Base-by-base conservation (phyloP, 495 filamentous ascomycete genomes). In the Cercophora samala region DNA sequence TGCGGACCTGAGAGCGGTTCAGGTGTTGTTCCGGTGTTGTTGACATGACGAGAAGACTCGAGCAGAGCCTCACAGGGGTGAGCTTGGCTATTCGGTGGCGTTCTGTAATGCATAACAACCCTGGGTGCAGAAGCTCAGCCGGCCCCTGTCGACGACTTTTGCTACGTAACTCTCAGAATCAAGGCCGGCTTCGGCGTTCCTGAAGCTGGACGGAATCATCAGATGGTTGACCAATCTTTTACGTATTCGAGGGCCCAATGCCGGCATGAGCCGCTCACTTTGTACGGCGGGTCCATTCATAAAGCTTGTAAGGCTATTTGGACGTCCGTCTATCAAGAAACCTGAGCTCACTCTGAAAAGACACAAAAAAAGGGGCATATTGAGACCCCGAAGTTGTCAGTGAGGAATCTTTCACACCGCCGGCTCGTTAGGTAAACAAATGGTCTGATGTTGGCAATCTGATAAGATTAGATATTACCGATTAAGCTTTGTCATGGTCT, bases 1-100 rank as follows among this genome's bases (percentile, higher is more conserved):
- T 46, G 15, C 37, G 37, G 37, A 46, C 5, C 37, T 46, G 9
- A 17, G 2, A 46, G 37, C 23, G 17, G 18, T 60, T 60, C 17
- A 26, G 19, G 54, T 18, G n/a, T n/a, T n/a, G n/a, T n/a, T n/a
- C n/a, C n/a, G n/a, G n/a, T 58, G 52, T 58, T 58, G 54, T 21
- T 46, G 37, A 17, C 37, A 46, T 18, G 5, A 46, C 37, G 37
- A 46, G 37, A 46, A 18, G 37, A 46, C 37, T 46, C 37, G 37
- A 13, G 37, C 37, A 46, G 37, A 46, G 37, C 37, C 15, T 46
- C 37, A 46, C 37, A 46, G 23, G 19, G 54, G 19, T 24, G 15
- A 17, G 23, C 54, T 22, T 58, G 54, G 19, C 18, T 15, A 22
- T 22, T 0, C 0, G 52, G 21, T 54, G 54, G 54, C 54, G 54